Evolutionary conservation across 2,329 filamentous ascomycete genomes (phyloP), one percentile per base, ranked within the genome.

Genomic region (Orbilia javanica): DNA sequence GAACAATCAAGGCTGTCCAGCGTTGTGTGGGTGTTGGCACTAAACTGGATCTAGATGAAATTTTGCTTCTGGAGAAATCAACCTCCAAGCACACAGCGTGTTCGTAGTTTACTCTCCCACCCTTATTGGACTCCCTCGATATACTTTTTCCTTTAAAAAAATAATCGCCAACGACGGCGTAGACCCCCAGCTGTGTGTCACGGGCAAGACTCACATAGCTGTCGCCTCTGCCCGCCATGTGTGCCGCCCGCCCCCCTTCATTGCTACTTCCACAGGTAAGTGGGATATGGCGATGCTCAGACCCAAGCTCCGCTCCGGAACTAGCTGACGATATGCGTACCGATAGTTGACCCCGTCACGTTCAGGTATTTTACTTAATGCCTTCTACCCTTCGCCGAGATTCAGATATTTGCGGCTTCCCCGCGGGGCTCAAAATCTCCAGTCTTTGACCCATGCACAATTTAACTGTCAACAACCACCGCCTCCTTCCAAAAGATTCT

Each of bases 211-310:
- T 42, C 34, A 20, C 55, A 42, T 27, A 31, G 36, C 48, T 15
- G 22, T 57, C 36, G 36, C 36, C 48, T 25, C 55, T 11, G 13
- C 22, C n/a, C n/a, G 22, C 69, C 39, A 68, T 77, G 73, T 52
- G 57, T 29, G 31, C 73, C 11, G 15, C 67, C 44, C 73, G 73
- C 44, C 57, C 66, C 66, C 29, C 65, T 34, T 48, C 50, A 39
- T 66, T 25, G 2, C 65, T 67, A 29, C 52, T 70, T 25, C 60
- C 46, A 15, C 73, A 77, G 73, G 73, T 77, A 42, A 34, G 34
- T 22, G 39, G 50, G 39, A 57, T 10, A 48, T 48, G 18, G 11
- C 15, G 20, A 29, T 25, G 36, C n/a, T 39, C 11, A 36, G 13
- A 39, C 29, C 7, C 31, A 55, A 42, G 13, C 20, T 18, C 34